phyloP scores from a whole-genome alignment of 2,329 filamentous ascomycete species.

The Venturia aucupariae region DNA sequence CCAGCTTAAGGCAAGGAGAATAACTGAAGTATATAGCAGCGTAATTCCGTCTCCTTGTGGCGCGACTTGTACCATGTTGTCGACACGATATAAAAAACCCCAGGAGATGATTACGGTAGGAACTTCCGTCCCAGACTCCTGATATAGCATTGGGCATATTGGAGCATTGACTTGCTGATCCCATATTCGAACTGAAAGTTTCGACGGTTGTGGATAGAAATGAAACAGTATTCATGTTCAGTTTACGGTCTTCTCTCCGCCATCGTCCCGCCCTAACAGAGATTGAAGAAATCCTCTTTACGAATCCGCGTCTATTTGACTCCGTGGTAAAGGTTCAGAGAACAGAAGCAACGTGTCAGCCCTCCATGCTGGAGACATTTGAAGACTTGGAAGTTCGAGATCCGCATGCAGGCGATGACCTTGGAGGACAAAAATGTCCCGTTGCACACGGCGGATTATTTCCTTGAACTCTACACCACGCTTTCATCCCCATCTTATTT shows the following conservation, averaged over 20 bases:
- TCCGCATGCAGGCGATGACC: neutral
- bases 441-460: no score
- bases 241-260: neutral
- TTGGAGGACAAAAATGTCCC: neutral
- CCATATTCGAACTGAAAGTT: neutral
- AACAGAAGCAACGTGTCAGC: neutral
- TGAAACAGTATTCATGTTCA: neutral
- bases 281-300: neutral
- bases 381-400: no score
- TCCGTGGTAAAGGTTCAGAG: neutral
- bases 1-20: neutral
- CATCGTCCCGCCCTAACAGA: neutral
- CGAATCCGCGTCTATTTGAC: neutral
- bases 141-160: neutral
- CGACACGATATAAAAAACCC: neutral
- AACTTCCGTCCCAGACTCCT: neutral
- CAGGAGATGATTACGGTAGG: neutral
- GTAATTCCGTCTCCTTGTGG: neutral
- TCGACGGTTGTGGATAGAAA: neutral
- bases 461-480: no score
- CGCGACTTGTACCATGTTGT: constrained; percentile 13
- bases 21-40: neutral
- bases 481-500: no score
- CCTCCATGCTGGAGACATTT: no score
- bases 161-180: neutral